These are phyloP conservation scores for Cenchrus americanus DNA, from an alignment of 176 grass and related monocot genomes.

Conservation along the genomic window DNA sequence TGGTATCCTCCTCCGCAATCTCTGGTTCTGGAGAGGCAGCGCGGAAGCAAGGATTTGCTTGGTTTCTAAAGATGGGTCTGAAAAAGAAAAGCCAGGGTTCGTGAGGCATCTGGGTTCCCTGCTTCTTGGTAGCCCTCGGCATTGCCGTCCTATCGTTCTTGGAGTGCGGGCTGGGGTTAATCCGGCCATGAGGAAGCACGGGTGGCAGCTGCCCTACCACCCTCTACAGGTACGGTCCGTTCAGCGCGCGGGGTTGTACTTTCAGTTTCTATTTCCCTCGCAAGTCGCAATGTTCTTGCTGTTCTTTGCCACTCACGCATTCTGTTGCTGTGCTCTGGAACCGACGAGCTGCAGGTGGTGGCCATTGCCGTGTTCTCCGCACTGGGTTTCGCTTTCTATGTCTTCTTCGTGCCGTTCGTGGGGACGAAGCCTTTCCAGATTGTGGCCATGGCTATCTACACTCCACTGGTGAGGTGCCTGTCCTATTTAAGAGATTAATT, in stretches of 20 bases:
- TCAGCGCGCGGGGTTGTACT: background rate
- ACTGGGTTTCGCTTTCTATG: slow-evolving; percentile 94
- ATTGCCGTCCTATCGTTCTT: slow-evolving; percentile 16
- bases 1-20: slow-evolving; percentile 19
- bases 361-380: slow-evolving; percentile 95
- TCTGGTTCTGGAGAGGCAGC: background rate
- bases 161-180: background rate
- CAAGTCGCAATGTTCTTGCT: background rate
- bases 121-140: slow-evolving; percentile 27
- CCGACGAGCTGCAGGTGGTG: slow-evolving; percentile 61
- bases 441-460: slow-evolving; percentile 78
- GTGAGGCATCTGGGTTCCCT: background rate
- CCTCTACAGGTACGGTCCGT: slow-evolving; percentile 69
- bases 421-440: slow-evolving; percentile 66
- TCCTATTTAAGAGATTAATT: background rate
- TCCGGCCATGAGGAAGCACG: slow-evolving; percentile 90
- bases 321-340: slow-evolving; percentile 2
- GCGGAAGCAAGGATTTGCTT: background rate
- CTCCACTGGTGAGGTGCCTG: slow-evolving; percentile 69
- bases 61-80: slow-evolving; percentile 23
- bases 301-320: background rate
- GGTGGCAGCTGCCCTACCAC: slow-evolving; percentile 98
- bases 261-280: background rate
- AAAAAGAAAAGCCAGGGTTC: slow-evolving; percentile 15
- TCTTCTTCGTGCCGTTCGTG: slow-evolving; percentile 94